phyloP scores from a whole-genome alignment of 352 stramenopile species.

The Pythium chondricola region DNA sequence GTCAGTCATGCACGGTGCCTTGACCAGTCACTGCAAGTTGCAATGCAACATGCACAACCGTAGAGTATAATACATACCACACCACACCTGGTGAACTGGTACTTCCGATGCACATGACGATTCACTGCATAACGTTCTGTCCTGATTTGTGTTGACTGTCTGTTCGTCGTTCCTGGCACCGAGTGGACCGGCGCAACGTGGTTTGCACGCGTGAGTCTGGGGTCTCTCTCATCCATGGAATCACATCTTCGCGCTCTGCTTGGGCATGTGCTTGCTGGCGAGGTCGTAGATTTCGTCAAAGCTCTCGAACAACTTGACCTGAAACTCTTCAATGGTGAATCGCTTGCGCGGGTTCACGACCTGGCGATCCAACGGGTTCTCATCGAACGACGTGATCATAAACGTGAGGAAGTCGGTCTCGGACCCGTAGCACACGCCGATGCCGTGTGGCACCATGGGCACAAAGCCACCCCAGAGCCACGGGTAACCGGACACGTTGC shows the following conservation, averaged over 20 bases:
- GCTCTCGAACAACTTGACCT: conserved; percentile 38
- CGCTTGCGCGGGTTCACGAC: conserved; percentile 17
- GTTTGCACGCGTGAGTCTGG: no score
- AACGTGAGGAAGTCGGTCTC: conserved; percentile 88
- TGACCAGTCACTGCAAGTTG: no score
- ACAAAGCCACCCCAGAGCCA: conserved; percentile 95
- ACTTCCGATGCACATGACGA: no score
- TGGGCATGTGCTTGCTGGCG: conserved; percentile 6
- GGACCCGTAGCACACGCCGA: conserved; percentile 93
- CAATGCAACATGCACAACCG: no score
- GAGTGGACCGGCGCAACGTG: neutral
- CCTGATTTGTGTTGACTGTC: no score
- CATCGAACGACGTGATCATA: conserved; percentile 87
- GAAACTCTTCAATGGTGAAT: conserved; percentile 35
- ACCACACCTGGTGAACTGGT: no score
- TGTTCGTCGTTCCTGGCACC: no score
- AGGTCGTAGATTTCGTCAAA: conserved; percentile 59
- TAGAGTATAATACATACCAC: no score
- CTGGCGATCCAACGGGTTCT: conserved; percentile 17
- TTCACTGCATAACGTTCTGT: no score
- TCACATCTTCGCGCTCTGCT: conserved; percentile 16
- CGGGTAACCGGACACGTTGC: conserved; percentile 91
- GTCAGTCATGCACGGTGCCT: no score
- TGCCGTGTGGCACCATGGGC: conserved; percentile 82
- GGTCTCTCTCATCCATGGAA: neutral